Evolutionary conservation across 257 asterid species (phyloP).

Genomic region (Catharanthus roseus): DNA sequence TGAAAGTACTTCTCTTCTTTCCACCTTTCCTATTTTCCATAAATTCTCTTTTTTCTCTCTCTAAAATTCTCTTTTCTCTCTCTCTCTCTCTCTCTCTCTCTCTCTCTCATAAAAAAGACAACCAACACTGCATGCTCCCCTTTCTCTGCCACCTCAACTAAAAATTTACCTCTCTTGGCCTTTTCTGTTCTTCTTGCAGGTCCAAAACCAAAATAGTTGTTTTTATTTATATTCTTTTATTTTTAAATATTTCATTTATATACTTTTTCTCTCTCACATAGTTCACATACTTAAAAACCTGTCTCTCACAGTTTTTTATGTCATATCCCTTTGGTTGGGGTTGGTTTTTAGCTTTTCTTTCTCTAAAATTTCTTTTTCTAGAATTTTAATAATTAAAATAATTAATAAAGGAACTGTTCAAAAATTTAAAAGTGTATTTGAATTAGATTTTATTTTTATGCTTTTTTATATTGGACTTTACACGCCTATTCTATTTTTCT

Average conservation of each 20-base stretch:
- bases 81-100: background rate
- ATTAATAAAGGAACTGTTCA: too few relatives aligned
- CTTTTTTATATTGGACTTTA: too few relatives aligned
- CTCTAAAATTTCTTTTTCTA: too few relatives aligned
- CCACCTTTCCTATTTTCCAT: constrained; percentile 44
- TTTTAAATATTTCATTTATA: background rate
- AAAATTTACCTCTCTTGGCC: constrained; percentile 15
- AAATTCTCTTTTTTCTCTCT: constrained; percentile 42
- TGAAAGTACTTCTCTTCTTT: constrained; percentile 39
- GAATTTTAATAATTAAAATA: too few relatives aligned
- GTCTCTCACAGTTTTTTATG: too few relatives aligned
- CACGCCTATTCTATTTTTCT: too few relatives aligned
- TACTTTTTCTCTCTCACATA: constrained; percentile 9
- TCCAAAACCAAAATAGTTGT: constrained; percentile 17
- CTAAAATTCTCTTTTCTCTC: constrained; percentile 3
- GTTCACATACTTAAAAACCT: too few relatives aligned
- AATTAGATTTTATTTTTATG: too few relatives aligned
- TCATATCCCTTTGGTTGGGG: too few relatives aligned
- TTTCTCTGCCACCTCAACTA: constrained; percentile 24
- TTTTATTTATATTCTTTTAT: too few relatives aligned
- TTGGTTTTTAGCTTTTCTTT: too few relatives aligned
- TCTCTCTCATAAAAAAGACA: constrained; percentile 8
- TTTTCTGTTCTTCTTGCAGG: constrained; percentile 17
- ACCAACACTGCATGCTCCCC: constrained; percentile 25
- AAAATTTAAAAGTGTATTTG: too few relatives aligned